A percentile compares a stretch with the other conserved stretches of the same genome.
Conservation (phyloP, 257 asterid genomes). For the Knoxia roxburghii region DNA sequence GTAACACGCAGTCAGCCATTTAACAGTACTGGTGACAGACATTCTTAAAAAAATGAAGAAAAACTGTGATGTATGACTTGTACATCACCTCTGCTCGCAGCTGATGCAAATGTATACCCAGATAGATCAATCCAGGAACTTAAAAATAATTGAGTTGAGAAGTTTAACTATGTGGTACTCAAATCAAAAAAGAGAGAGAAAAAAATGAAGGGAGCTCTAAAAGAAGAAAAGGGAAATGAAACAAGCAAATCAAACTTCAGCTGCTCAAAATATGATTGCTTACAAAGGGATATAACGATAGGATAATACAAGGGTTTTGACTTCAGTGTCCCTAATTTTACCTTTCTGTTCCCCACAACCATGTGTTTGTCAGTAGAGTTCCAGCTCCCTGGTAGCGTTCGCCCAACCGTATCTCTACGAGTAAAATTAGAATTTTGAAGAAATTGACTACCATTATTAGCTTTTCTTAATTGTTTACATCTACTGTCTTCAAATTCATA, state of each 20-base stretch:
- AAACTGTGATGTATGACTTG: background rate
- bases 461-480: conserved; percentile 25
- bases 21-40: background rate
- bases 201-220: background rate
- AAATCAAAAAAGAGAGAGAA: conserved; percentile 8
- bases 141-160: background rate
- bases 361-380: conserved; percentile 39
- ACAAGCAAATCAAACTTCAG: conserved; percentile 16
- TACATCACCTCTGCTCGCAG: background rate
- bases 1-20: background rate
- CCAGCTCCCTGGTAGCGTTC: conserved; percentile 25
- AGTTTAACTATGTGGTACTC: background rate
- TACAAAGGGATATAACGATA: conserved; percentile 20
- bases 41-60: background rate
- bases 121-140: conserved; percentile 7
- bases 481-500: conserved; percentile 23
- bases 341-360: conserved; percentile 49
- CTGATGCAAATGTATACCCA: background rate
- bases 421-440: conserved; percentile 23
- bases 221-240: conserved; percentile 1
- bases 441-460: conserved; percentile 23
- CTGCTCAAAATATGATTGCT: conserved; percentile 26
- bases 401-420: conserved; percentile 23
- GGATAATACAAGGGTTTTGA: conserved; percentile 26
- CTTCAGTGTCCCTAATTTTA: conserved; percentile 37